These are phyloP conservation scores for Podosphaera xanthii DNA, from an alignment of 2,329 filamentous ascomycete species.

Conservation along the genomic window DNA sequence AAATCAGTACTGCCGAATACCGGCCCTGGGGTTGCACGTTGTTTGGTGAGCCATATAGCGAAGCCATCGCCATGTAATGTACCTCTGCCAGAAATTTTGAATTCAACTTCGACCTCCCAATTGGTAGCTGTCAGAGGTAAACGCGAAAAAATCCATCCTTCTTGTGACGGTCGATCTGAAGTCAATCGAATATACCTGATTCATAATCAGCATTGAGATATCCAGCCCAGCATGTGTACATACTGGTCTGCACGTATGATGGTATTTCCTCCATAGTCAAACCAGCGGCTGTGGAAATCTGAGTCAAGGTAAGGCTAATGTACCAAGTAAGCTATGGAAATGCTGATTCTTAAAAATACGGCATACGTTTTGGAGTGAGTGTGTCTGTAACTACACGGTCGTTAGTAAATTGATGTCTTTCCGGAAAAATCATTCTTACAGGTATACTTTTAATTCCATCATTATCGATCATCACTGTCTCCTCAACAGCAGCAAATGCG, in stretches of 20 bases:
- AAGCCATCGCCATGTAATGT: conserved; percentile 90
- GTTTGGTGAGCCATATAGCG: conserved; percentile 93
- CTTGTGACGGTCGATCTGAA: conserved; percentile 71
- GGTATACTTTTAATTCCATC: conserved; percentile 38
- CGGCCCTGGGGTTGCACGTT: conserved; percentile 54
- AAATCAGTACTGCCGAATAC: conserved; percentile 77
- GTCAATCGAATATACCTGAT: conserved; percentile 75
- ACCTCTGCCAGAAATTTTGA: conserved; percentile 74
- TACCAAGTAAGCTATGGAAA: conserved; percentile 4
- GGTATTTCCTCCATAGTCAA: conserved; percentile 92
- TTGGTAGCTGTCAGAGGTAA: conserved; percentile 93
- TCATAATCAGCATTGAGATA: not conserved
- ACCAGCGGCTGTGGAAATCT: conserved; percentile 96
- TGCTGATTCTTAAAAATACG: not conserved
- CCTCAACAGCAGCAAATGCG: conserved; percentile 16
- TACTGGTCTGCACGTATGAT: conserved; percentile 54
- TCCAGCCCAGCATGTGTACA: conserved; percentile 12
- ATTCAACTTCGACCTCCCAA: conserved; percentile 94
- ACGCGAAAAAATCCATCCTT: conserved; percentile 81
- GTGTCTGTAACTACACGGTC: conserved; percentile 50
- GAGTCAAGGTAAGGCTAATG: conserved; percentile 82
- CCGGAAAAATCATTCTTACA: conserved; percentile 21
- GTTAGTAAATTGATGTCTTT: conserved; percentile 6
- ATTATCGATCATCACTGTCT: conserved; percentile 16
- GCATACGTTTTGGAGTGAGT: conserved; percentile 57